A percentile compares a stretch with the other conserved stretches of the same genome.
phyloP scores from a whole-genome alignment of 768 basidiomycete genomes.

The Macrolepiota albuminosa region DNA sequence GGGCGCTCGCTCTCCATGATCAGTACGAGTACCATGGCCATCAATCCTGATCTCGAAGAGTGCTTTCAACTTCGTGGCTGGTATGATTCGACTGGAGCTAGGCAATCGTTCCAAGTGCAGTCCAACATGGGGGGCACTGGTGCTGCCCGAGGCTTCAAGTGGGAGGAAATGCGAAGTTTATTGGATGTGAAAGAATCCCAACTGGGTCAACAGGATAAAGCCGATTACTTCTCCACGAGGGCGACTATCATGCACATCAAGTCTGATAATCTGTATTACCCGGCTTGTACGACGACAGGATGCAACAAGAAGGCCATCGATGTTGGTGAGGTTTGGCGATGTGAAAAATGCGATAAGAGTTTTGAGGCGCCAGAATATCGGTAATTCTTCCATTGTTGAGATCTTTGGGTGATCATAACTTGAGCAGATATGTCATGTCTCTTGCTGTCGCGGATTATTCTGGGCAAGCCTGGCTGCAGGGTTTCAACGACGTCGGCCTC shows the following conservation, averaged over 20 bases:
- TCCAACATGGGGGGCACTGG: constrained; percentile 37
- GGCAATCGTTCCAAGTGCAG: constrained; percentile 68
- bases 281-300: constrained; percentile 74
- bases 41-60: constrained; percentile 90
- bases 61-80: constrained; percentile 86
- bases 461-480: constrained; percentile 87
- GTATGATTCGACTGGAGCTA: constrained; percentile 73
- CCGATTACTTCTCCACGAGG: constrained; percentile 74
- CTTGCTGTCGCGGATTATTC: constrained; percentile 90
- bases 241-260: constrained; percentile 90
- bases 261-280: constrained; percentile 76
- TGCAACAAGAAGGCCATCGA: constrained; percentile 92
- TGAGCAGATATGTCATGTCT: constrained; percentile 67
- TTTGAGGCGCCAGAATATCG: constrained; percentile 73
- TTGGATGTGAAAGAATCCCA: constrained; percentile 75
- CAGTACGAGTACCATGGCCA: constrained; percentile 73
- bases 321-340: constrained; percentile 70
- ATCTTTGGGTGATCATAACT: not conserved
- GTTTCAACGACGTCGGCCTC: constrained; percentile 90
- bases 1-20: constrained; percentile 84
- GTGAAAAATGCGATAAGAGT: constrained; percentile 85
- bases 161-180: constrained; percentile 68
- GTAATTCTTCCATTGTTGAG: constrained; percentile 35
- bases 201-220: constrained; percentile 70
- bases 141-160: constrained; percentile 47